Percentiles rank a stretch among this genome's conserved stretches.
Conservation (phyloP, 2,329 filamentous ascomycete species). For the Aphanocladium album region DNA sequence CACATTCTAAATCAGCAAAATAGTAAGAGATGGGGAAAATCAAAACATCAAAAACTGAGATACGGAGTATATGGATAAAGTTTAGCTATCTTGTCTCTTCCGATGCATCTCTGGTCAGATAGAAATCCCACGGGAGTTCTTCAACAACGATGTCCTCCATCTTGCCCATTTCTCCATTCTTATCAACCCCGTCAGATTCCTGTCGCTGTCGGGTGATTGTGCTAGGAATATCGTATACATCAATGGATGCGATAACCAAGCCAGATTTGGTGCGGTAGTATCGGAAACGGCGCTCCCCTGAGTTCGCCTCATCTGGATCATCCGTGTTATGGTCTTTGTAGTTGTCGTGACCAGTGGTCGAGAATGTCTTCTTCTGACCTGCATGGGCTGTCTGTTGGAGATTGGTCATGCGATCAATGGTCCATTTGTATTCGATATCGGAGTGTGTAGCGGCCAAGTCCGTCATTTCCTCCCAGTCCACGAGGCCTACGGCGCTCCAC, state of each 20-base stretch:
- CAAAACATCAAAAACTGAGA: too few species aligned
- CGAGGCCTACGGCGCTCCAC: slow-evolving; percentile 9
- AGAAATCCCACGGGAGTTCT: slow-evolving; percentile 4
- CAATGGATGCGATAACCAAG: neutral
- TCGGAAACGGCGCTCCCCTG: neutral
- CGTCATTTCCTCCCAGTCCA: slow-evolving; percentile 8
- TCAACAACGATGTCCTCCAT: neutral
- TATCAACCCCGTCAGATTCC: slow-evolving; percentile 1
- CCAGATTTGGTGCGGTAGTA: neutral
- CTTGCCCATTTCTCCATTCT: neutral
- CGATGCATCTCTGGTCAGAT: too few species aligned
- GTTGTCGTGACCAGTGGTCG: neutral
- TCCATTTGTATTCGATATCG: neutral
- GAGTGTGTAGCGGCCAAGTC: neutral
- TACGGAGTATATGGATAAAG: too few species aligned
- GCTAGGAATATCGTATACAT: neutral
- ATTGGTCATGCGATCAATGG: neutral
- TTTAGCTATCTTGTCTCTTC: too few species aligned
- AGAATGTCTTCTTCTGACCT: neutral
- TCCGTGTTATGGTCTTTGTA: neutral
- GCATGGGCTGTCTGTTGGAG: neutral
- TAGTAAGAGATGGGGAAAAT: too few species aligned
- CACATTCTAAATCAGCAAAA: too few species aligned
- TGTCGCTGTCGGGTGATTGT: neutral
- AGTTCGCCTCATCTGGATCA: neutral